Base-by-base conservation (phyloP, 2,329 filamentous ascomycete species). In the Cryphonectria japonica region DNA sequence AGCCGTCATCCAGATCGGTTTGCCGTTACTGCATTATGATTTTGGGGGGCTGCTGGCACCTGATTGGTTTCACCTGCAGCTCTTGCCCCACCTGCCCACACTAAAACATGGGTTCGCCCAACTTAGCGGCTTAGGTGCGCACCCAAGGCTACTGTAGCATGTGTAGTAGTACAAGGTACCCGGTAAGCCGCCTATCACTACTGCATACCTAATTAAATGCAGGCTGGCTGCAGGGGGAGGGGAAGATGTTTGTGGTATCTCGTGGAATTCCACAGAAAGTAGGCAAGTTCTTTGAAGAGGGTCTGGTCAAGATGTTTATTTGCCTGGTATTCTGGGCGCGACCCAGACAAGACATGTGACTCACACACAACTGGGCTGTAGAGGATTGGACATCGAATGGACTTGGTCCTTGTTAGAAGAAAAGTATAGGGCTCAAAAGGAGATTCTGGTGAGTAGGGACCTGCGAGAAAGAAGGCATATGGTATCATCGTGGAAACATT, bases 401-500 rank as follows among this genome's bases (percentile, higher is more conserved):
- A 7, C 46, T n/a, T 50, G 19, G 5, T 6, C 22, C 19, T 50
- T n/a, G 16, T 9, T 1, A 37, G 7, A 37, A 9, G 46, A n/a
- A 50, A 19, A 50, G 4, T n/a, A 7, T 16, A 50, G 46, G 46
- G 46, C 8, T 19, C 14, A 14, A 46, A 7, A 34, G 34, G 34
- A 34, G 34, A 4, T 34, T 34, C 34, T 4, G 34, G 3, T 34
- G 34, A 34, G 6, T 34, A 34, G 34, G 34, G 6, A 34, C 34
- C 34, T 34, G 34, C 34, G 34, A 34, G 2, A 6, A 34, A 6
- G 34, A 6, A 6, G 3, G 34, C 6, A 34, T 34, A 34, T 34
- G 34, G 2, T 34, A 34, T 34, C 54, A 59, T 61, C 34, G 14
- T 61, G n/a, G 39, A 46, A 64, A 64, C 61, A 64, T 64, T 64